Evolutionary conservation across 2,329 filamentous ascomycete species (phyloP).

Genomic region (Orbilia ellipsospora): DNA sequence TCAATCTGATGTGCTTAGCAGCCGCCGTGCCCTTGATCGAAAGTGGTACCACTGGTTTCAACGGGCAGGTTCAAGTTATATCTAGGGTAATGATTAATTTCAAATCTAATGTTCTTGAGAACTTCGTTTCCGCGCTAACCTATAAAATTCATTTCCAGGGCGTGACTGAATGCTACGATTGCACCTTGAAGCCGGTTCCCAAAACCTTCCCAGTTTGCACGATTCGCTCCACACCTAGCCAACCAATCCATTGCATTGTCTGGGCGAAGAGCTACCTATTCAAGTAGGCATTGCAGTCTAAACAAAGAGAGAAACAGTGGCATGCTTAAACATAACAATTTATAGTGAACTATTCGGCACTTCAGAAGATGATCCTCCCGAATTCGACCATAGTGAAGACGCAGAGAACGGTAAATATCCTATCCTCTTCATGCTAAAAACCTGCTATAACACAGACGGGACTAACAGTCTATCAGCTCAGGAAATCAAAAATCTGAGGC

Average conservation of each 20-base stretch:
- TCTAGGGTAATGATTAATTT: constrained; percentile 71
- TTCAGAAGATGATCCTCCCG: constrained; percentile 83
- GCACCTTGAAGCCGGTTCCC: constrained; percentile 85
- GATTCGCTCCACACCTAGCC: constrained; percentile 93
- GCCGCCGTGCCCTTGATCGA: constrained; percentile 91
- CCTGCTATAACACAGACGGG: not conserved
- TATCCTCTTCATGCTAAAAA: not conserved
- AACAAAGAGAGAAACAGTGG: not conserved
- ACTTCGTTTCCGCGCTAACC: not conserved
- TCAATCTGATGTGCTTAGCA: constrained; percentile 96
- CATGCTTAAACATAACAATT: constrained; percentile 43
- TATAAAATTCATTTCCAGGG: constrained; percentile 64
- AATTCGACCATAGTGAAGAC: constrained; percentile 82
- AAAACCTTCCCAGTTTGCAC: constrained; percentile 97
- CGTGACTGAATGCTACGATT: constrained; percentile 95
- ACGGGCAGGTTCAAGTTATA: constrained; percentile 96
- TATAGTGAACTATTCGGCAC: constrained; percentile 84
- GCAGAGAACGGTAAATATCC: constrained; percentile 75
- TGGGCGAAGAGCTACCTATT: constrained; percentile 98
- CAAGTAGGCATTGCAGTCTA: constrained; percentile 65
- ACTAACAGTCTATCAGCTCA: constrained; percentile 65
- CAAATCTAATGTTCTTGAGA: too few species aligned
- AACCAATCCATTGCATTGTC: constrained; percentile 98
- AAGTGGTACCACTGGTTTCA: constrained; percentile 97
- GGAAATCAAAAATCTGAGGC: constrained; percentile 87